A percentile compares a stretch with the other conserved stretches of the same genome.
phyloP scores from a whole-genome alignment of 176 grass and related monocot genomes.

The Ananas comosus region DNA sequence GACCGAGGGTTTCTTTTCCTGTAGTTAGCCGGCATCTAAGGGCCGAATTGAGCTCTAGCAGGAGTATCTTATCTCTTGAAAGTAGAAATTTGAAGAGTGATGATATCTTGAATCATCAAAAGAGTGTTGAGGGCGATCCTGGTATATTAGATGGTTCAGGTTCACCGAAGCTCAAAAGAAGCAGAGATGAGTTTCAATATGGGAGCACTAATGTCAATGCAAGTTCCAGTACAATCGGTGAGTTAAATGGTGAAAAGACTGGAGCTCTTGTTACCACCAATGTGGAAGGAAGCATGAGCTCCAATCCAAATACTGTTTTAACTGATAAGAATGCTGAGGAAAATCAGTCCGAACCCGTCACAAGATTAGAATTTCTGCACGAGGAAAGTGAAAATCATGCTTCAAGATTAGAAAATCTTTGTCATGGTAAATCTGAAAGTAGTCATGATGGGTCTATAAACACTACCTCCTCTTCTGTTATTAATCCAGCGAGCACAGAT shows the following conservation, averaged over 20 bases:
- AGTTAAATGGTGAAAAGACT: constrained; percentile 3
- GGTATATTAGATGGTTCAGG: constrained; percentile 26
- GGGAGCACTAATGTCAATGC: constrained; percentile 14
- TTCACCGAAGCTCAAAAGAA: constrained; percentile 69
- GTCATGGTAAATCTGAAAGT: not conserved
- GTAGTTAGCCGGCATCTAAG: constrained; percentile 79
- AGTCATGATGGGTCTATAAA: not conserved
- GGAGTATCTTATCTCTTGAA: constrained; percentile 24
- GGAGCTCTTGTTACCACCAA: constrained; percentile 9
- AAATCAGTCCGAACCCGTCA: constrained; percentile 7
- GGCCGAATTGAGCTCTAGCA: constrained; percentile 37
- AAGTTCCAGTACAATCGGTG: not conserved
- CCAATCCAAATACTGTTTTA: not conserved
- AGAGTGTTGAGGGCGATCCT: not conserved
- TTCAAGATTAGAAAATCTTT: constrained; percentile 4
- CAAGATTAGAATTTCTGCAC: not conserved
- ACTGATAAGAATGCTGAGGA: not conserved
- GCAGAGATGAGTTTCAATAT: constrained; percentile 30
- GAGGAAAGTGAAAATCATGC: not conserved
- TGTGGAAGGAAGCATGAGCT: not conserved
- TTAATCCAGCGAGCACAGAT: not conserved
- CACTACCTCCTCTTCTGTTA: not conserved
- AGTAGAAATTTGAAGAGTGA: constrained; percentile 12
- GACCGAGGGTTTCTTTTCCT: constrained; percentile 78
- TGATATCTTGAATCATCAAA: not conserved